A percentile compares a stretch with the other conserved stretches of the same genome.
phyloP scores from a whole-genome alignment of 805 yeast species.

The Lachancea lanzarotensis region DNA sequence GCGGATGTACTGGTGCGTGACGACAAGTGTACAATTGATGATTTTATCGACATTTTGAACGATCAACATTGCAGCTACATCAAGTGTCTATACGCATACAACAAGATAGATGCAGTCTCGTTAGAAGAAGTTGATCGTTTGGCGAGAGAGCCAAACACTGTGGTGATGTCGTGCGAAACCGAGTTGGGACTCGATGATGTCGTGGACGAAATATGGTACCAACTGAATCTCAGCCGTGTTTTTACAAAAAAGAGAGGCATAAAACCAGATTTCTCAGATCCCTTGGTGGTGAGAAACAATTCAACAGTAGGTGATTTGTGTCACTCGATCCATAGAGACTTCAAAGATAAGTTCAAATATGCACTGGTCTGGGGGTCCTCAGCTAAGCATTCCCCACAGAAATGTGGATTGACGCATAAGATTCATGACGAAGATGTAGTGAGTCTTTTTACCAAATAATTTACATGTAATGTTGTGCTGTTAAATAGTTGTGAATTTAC shows the following conservation, averaged over 20 bases:
- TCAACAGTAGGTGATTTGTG: constrained; percentile 83
- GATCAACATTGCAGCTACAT: constrained; percentile 82
- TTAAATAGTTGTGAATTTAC: not conserved
- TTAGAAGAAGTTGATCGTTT: constrained; percentile 88
- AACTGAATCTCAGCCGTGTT: constrained; percentile 68
- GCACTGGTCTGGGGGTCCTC: constrained; percentile 96
- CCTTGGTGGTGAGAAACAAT: constrained; percentile 79
- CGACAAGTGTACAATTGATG: constrained; percentile 85
- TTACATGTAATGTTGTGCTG: not conserved
- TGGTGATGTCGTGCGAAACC: constrained; percentile 87
- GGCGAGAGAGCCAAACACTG: constrained; percentile 89
- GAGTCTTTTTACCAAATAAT: constrained; percentile 72
- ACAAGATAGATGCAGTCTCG: constrained; percentile 92
- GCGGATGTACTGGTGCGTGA: constrained; percentile 91
- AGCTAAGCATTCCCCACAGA: constrained; percentile 93
- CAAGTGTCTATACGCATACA: constrained; percentile 88
- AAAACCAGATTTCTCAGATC: constrained; percentile 76
- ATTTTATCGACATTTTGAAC: constrained; percentile 85
- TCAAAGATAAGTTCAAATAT: constrained; percentile 85
- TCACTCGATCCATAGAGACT: constrained; percentile 86
- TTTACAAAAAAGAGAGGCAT: constrained; percentile 86
- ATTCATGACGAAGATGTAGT: constrained; percentile 94
- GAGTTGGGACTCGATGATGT: constrained; percentile 83
- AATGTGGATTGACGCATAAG: constrained; percentile 80
- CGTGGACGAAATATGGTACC: constrained; percentile 89